Evolutionary conservation across 805 yeast genomes (phyloP).

Genomic region (Sugiyamaella valdiviana): DNA sequence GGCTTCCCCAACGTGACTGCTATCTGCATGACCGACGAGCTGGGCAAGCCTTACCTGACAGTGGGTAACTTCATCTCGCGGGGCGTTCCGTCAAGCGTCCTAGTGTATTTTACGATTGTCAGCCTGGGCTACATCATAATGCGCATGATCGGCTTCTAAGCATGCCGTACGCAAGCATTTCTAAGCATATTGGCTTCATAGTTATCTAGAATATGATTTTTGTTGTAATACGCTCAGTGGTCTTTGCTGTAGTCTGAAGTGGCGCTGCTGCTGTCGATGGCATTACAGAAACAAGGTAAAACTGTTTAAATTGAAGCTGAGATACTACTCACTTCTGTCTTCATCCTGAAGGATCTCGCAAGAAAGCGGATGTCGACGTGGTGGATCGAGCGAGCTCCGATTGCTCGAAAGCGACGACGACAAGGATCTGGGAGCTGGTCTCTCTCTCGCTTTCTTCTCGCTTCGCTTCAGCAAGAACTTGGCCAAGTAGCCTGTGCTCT

Average conservation of each 20-base stretch:
- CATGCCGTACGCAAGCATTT: background rate
- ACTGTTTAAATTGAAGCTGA: too few species aligned
- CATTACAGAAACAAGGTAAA: too few species aligned
- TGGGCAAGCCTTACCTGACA: constrained; percentile 83
- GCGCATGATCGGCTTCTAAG: constrained; percentile 48
- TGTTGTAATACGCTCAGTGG: background rate
- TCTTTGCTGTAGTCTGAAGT: background rate
- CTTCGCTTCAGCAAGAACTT: background rate
- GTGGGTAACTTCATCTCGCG: constrained; percentile 81
- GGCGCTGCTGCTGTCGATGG: too few species aligned
- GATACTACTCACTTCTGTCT: too few species aligned
- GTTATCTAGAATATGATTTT: background rate
- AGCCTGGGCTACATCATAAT: constrained; percentile 75
- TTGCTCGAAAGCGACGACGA: background rate
- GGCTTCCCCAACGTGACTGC: constrained; percentile 99
- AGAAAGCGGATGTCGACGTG: background rate
- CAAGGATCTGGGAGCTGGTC: background rate
- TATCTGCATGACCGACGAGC: constrained; percentile 85
- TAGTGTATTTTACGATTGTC: constrained; percentile 66
- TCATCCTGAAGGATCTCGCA: background rate
- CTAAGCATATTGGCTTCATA: background rate
- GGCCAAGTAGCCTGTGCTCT: background rate
- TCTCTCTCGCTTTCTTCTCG: background rate
- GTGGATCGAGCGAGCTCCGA: background rate
- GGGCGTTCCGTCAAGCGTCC: constrained; percentile 82